Base-by-base conservation (phyloP, 495 filamentous ascomycete genomes). In the Podospora sp. region DNA sequence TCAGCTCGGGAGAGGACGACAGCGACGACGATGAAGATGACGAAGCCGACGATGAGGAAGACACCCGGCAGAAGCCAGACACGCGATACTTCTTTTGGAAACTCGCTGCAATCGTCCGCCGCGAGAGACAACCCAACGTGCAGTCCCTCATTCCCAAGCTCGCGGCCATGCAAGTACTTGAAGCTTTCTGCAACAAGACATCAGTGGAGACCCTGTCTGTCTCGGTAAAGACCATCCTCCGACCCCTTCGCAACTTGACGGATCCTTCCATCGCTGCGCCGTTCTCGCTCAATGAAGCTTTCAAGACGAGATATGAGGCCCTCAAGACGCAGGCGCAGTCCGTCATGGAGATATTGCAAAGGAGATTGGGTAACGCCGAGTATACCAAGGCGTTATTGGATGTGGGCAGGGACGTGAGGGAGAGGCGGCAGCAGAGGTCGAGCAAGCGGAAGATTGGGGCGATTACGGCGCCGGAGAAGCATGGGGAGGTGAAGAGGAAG, bases 371-470 rank as follows among this genome's bases (percentile, higher is more conserved):
- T n/a, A 91, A 90, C 5, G 84, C 86, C 0, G 88, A 85, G 70
- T 98, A 92, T 76, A 85, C 93, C 21, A 80, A 81, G 36, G 82
- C 88, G 52, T 80, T 97, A 73, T 75, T 88, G 40, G 83, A 79
- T 29, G 90, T 95, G 6, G 86, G 90, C 62, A 85, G 91, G 50
- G 82, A 79, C 29, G 88, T 94, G 16, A 87, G 85, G 72, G 83
- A 83, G 72, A 85, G 89, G 72, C 84, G 95, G 68, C 87, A 90
- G 69, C 86, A 85, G 59, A 80, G 95, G 74, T 87, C 89, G 50
- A 84, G 81, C 62, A 97, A 99, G 85, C 83, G 95, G 70, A 90
- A 89, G 74, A 90, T 97, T 65, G 93, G 94, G 72, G 90, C 90
- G 27, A 89, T 99, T 21, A 85, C 83, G 27, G 86, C 90, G 66